A percentile compares a stretch with the other conserved stretches of the same genome.
phyloP scores from a whole-genome alignment of 2,329 filamentous ascomycete genomes.

The Septoria linicola region DNA sequence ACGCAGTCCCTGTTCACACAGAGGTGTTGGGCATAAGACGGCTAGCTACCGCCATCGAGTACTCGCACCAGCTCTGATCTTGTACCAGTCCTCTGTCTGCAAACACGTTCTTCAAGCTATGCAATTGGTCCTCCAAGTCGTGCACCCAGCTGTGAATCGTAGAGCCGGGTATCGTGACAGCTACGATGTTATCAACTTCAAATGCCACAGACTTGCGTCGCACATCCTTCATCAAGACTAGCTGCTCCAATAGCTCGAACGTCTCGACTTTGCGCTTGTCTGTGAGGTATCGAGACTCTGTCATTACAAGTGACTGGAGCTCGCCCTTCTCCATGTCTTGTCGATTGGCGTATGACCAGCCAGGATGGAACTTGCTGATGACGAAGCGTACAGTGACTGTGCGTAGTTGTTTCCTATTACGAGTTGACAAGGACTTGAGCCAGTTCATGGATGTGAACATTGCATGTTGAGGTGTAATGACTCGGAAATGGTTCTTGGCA shows the following conservation, averaged over 20 bases:
- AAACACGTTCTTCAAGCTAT: not conserved
- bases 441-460: constrained; percentile 12
- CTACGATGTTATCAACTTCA: not conserved
- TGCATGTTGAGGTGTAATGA: constrained; percentile 3
- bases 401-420: constrained; percentile 9
- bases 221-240: not conserved
- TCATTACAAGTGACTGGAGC: constrained; percentile 2
- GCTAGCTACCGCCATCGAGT: not conserved
- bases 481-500: constrained; percentile 8
- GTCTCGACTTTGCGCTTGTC: constrained; percentile 10
- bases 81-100: constrained; percentile 2
- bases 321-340: constrained; percentile 7
- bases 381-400: not conserved
- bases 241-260: constrained; percentile 2
- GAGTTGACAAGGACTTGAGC: constrained; percentile 8
- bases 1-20: too few species aligned
- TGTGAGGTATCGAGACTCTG: constrained; percentile 2
- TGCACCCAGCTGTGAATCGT: constrained; percentile 10
- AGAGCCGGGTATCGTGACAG: not conserved
- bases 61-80: constrained; percentile 5
- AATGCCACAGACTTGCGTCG: constrained; percentile 2
- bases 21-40: not conserved
- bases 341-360: constrained; percentile 1
- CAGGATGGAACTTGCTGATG: constrained; percentile 1
- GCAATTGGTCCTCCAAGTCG: constrained; percentile 2